Evolutionary conservation across 331 rosid genomes (phyloP).

Genomic region (Stylosanthes scabra): DNA sequence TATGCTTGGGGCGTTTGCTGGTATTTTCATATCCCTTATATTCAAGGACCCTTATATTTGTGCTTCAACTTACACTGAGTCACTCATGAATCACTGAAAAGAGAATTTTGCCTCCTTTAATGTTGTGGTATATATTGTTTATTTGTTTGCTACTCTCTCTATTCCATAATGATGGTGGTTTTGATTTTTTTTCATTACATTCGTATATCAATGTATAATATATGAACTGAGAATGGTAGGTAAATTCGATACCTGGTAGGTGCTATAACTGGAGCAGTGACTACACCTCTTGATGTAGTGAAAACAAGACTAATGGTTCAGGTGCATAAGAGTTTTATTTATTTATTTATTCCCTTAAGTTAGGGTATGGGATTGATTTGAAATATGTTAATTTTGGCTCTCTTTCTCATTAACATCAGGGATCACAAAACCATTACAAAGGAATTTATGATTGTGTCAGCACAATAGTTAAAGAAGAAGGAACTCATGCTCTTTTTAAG

Average conservation of each 20-base stretch:
- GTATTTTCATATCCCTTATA: slow-evolving; percentile 43
- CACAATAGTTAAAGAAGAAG: slow-evolving; percentile 79
- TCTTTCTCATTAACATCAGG: slow-evolving; percentile 49
- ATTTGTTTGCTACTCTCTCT: slow-evolving; percentile 8
- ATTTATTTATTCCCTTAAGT: background rate
- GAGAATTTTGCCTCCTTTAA: background rate
- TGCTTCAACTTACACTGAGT: slow-evolving; percentile 2
- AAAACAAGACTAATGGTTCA: slow-evolving; percentile 78
- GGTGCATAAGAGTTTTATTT: slow-evolving; percentile 37
- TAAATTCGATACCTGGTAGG: slow-evolving; percentile 48
- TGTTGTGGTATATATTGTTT: slow-evolving; percentile 2
- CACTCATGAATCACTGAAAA: slow-evolving; percentile 4
- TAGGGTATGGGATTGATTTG: slow-evolving; percentile 13
- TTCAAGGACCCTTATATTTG: slow-evolving; percentile 22
- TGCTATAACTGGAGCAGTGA: slow-evolving; percentile 75
- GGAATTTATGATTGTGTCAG: slow-evolving; percentile 77
- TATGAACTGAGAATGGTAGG: slow-evolving; percentile 31
- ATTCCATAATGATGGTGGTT: slow-evolving; percentile 3
- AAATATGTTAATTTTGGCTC: background rate
- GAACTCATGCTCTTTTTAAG: slow-evolving; percentile 69
- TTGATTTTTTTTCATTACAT: too few relatives aligned
- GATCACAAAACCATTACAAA: slow-evolving; percentile 68
- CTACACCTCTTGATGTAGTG: slow-evolving; percentile 76
- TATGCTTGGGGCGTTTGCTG: slow-evolving; percentile 85
- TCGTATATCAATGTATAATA: too few relatives aligned